phyloP scores from a whole-genome alignment of 1,284 basidiomycete genomes.

The Xanthoconium separans region DNA sequence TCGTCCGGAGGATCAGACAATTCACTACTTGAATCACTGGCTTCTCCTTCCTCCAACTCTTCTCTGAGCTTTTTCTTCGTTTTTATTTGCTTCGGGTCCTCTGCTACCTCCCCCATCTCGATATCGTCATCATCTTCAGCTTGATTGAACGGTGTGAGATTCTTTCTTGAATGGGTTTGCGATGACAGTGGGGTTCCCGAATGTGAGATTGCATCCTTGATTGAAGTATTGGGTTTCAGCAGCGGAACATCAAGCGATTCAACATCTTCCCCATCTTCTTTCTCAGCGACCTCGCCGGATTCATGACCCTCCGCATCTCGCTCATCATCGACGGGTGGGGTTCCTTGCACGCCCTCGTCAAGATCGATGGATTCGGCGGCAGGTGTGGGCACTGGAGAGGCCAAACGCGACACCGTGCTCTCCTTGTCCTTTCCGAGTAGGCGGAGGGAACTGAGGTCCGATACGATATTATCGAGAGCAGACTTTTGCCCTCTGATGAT shows the following conservation, averaged over 20 bases:
- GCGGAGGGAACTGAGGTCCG: slow-evolving; percentile 58
- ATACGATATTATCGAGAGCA: slow-evolving; percentile 63
- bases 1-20: slow-evolving; percentile 65
- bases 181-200: slow-evolving; percentile 32
- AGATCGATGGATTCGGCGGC: slow-evolving; percentile 40
- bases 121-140: slow-evolving; percentile 62
- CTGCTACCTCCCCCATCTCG: slow-evolving; percentile 84
- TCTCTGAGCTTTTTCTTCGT: slow-evolving; percentile 56
- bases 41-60: slow-evolving; percentile 82
- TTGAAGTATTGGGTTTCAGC: slow-evolving; percentile 34
- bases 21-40: slow-evolving; percentile 73
- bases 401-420: slow-evolving; percentile 36
- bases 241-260: slow-evolving; percentile 36
- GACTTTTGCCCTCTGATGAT: slow-evolving; percentile 65
- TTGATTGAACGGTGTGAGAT: slow-evolving; percentile 23
- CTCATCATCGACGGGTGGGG: slow-evolving; percentile 37
- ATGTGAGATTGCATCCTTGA: slow-evolving; percentile 36
- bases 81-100: slow-evolving; percentile 53
- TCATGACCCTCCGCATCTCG: slow-evolving; percentile 39
- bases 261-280: slow-evolving; percentile 37
- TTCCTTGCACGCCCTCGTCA: slow-evolving; percentile 26
- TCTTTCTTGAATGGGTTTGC: slow-evolving; percentile 23
- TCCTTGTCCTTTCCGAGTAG: slow-evolving; percentile 67
- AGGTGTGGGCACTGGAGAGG: slow-evolving; percentile 48
- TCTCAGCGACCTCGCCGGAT: slow-evolving; percentile 37